Evolutionary conservation across 176 grass and related monocot genomes (phyloP), one percentile per base, ranked within the genome.

Genomic region (Alopecurus myosuroides): DNA sequence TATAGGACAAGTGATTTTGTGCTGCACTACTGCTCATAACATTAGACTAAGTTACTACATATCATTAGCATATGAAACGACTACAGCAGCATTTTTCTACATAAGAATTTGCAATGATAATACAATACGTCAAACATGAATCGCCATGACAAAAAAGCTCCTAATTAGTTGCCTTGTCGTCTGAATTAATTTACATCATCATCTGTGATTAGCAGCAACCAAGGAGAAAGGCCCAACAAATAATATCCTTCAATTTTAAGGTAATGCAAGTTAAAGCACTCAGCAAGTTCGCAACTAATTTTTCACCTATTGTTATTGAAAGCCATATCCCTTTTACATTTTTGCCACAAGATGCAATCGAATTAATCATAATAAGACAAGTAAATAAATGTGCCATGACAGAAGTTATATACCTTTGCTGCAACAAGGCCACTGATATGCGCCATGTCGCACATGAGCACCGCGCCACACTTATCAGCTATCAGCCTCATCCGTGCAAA

Each of bases 401-500:
- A 74, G 11, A 64, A 89, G 60, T 60, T 12, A 75, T 80, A 30
- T 88, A 98, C 95, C 95, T 98, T 95, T 20, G 95, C 95, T 4
- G 90, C 95, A 6, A 98, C 95, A 91, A 98, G 90, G 30, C 97
- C 97, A 5, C 97, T 99, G 71, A 99, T 96, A 42, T 94, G 93
- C 44, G 97, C 97, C 97, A 99, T 99, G 74, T 99, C 97, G 6
- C 97, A 99, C 94, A 99, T 95, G 66, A 99, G 82, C 37, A 99
- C 88, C 0, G 97, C 97, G 0, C 93, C 90, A 37, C 93, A 99
- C 49, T 92, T 91, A 65, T 99, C 91, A 39, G 97, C 97, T 52
- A 99, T 94, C 64, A 92, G 82, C 81, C 91, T 91, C 83, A 99
- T 79, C 44, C 93, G 70, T 44, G 81, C 84, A 74, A 94, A 99